phyloP scores from a whole-genome alignment of 2,329 filamentous ascomycete genomes.

The Pseudocercospora pini-densiflorae region DNA sequence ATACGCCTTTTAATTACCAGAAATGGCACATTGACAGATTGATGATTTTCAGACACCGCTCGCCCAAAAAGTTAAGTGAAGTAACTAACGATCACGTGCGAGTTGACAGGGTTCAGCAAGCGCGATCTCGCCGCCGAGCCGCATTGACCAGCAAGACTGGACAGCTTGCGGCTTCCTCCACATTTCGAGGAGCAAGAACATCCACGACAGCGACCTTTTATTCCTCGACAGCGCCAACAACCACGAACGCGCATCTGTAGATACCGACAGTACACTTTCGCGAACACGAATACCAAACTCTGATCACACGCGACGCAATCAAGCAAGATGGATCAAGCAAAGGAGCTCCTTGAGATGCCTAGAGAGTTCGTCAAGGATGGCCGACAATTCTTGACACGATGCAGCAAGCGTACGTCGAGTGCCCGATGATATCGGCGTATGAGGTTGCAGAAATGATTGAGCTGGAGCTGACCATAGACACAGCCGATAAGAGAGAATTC shows the following conservation, averaged over 20 bases:
- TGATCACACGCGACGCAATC: not conserved
- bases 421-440: not conserved
- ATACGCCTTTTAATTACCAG: not conserved
- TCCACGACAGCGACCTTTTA: not conserved
- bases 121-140: not conserved
- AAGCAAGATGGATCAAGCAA: constrained; percentile 60
- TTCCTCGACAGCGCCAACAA: not conserved
- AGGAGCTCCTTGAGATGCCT: constrained; percentile 72
- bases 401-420: constrained; percentile 50
- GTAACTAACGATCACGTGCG: not conserved
- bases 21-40: not conserved
- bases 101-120: not conserved
- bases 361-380: constrained; percentile 65
- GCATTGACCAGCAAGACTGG: not conserved
- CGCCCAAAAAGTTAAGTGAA: not conserved
- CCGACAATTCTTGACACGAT: constrained; percentile 55
- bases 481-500: constrained; percentile 63
- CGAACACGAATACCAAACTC: not conserved
- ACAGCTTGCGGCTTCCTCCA: constrained; percentile 10
- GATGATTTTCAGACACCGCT: not conserved
- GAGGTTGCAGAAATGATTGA: not conserved
- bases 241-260: too few species aligned
- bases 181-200: not conserved
- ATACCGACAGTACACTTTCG: not conserved
- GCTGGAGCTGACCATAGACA: constrained; percentile 8